Conservation (phyloP, 495 filamentous ascomycete genomes). For the Aspergillus funiculosus region DNA sequence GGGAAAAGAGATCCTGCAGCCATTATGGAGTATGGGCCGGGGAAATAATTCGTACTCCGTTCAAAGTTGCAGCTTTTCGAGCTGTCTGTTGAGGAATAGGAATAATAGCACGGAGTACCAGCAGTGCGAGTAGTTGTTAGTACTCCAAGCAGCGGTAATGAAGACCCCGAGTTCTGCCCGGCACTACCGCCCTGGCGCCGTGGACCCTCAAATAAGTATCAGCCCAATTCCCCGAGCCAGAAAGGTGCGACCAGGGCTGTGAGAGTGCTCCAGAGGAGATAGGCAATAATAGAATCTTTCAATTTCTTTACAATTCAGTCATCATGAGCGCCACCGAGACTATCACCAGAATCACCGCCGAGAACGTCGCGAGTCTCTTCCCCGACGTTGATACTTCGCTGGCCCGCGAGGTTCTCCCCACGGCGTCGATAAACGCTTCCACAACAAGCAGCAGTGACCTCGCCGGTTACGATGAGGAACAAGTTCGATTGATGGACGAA, state of each 20-base stretch:
- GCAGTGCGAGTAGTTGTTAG: too few relatives aligned
- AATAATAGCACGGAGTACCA: too few relatives aligned
- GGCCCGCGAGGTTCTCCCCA: constrained; percentile 53
- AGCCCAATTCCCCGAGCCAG: not conserved
- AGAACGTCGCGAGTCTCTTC: constrained; percentile 83
- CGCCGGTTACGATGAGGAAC: constrained; percentile 92
- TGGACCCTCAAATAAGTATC: not conserved
- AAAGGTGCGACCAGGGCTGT: too few relatives aligned
- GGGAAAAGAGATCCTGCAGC: too few relatives aligned
- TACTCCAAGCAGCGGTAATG: too few relatives aligned
- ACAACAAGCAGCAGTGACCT: constrained; percentile 44
- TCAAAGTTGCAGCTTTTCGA: too few relatives aligned
- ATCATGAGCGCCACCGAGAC: constrained; percentile 50
- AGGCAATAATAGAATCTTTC: too few relatives aligned
- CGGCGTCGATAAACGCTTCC: constrained; percentile 25
- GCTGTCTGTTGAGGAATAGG: too few relatives aligned
- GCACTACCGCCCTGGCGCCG: constrained; percentile 5
- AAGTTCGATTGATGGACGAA: constrained; percentile 97
- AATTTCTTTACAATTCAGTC: constrained; percentile 3
- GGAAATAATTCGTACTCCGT: too few relatives aligned
- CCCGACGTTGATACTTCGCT: constrained; percentile 93
- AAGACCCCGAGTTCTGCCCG: constrained; percentile 16
- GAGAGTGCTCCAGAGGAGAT: too few relatives aligned
- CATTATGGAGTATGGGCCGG: too few relatives aligned
- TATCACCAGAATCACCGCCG: constrained; percentile 61